phyloP scores from a whole-genome alignment of 129 eudicot species.

The Cynara cardunculus region DNA sequence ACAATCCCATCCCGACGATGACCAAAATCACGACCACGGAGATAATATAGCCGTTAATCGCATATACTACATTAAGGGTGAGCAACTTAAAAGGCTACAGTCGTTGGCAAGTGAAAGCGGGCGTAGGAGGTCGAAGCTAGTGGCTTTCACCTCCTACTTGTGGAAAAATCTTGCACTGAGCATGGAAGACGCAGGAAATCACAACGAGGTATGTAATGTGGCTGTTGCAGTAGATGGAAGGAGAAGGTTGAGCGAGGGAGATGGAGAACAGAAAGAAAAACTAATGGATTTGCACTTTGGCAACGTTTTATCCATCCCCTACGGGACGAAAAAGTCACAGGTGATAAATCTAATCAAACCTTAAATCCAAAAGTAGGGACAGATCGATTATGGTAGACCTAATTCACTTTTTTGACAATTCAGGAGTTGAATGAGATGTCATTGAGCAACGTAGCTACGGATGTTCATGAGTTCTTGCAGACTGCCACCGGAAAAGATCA shows the following conservation, averaged over 20 bases:
- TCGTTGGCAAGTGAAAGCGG: slow-evolving; percentile 21
- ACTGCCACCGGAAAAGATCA: slow-evolving; percentile 38
- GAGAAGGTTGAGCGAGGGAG: slow-evolving; percentile 33
- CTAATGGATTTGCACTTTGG: slow-evolving; percentile 36
- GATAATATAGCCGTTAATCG: slow-evolving; percentile 33
- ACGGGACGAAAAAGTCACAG: slow-evolving; percentile 28
- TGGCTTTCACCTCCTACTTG: slow-evolving; percentile 27
- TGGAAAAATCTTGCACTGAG: slow-evolving; percentile 15
- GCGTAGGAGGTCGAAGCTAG: slow-evolving; percentile 33
- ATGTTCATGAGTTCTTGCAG: slow-evolving; percentile 30
- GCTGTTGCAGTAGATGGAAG: slow-evolving; percentile 56
- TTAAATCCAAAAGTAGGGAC: too few species aligned
- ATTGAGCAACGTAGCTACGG: slow-evolving; percentile 25
- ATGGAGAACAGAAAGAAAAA: slow-evolving; percentile 27
- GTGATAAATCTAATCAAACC: background rate
- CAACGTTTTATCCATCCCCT: slow-evolving; percentile 57
- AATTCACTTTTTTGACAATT: background rate
- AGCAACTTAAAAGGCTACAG: slow-evolving; percentile 36
- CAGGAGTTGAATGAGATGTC: slow-evolving; percentile 25
- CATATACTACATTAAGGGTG: slow-evolving; percentile 21
- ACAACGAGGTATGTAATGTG: slow-evolving; percentile 22
- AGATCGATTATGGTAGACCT: background rate
- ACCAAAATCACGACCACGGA: background rate
- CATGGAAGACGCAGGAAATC: slow-evolving; percentile 4
- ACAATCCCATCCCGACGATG: background rate